A percentile compares a stretch with the other conserved stretches of the same genome.
These are phyloP conservation scores for Kodamaea anthophila DNA, from an alignment of 1,139 yeast genomes.

Conservation along the genomic window DNA sequence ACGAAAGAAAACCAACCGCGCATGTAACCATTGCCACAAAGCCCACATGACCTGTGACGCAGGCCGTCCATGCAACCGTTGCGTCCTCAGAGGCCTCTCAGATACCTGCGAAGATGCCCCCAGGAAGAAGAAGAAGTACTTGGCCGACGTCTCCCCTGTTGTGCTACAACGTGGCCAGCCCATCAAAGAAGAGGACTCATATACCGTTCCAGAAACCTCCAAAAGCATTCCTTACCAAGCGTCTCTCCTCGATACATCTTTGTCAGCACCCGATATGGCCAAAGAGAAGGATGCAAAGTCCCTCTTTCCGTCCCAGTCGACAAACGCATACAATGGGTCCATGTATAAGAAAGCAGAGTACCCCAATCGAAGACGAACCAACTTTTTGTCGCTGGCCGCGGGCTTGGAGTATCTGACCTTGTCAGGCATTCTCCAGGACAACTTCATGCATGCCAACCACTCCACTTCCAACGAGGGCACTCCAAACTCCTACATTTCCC, in stretches of 20 bases:
- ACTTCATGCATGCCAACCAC: conserved; percentile 24
- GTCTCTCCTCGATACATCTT: conserved; percentile 4
- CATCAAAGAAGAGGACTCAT: too few relatives aligned
- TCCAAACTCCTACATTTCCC: conserved; percentile 34
- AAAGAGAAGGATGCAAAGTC: conserved; percentile 7
- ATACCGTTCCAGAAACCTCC: too few relatives aligned
- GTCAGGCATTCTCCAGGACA: conserved; percentile 65
- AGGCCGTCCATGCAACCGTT: conserved; percentile 74
- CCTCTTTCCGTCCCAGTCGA: conserved; percentile 5
- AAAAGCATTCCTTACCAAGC: too few relatives aligned
- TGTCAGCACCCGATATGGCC: conserved; percentile 7
- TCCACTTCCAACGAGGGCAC: conserved; percentile 38
- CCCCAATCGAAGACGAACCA: too few relatives aligned
- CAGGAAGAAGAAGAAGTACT: conserved; percentile 75
- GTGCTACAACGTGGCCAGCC: conserved; percentile 4
- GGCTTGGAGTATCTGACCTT: conserved; percentile 73
- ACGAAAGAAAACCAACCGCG: conserved; percentile 63
- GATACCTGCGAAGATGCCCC: conserved; percentile 87
- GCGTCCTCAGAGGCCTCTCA: conserved; percentile 63
- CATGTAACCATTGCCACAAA: conserved; percentile 81
- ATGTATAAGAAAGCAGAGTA: too few relatives aligned
- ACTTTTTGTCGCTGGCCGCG: conserved; percentile 69
- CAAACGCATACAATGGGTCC: conserved; percentile 2
- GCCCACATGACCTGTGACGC: conserved; percentile 87
- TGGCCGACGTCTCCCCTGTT: conserved; percentile 47